A percentile compares a stretch with the other conserved stretches of the same genome.
Evolutionary conservation across 495 filamentous ascomycete genomes (phyloP).

Genomic region (Parathielavia hyrcaniae): DNA sequence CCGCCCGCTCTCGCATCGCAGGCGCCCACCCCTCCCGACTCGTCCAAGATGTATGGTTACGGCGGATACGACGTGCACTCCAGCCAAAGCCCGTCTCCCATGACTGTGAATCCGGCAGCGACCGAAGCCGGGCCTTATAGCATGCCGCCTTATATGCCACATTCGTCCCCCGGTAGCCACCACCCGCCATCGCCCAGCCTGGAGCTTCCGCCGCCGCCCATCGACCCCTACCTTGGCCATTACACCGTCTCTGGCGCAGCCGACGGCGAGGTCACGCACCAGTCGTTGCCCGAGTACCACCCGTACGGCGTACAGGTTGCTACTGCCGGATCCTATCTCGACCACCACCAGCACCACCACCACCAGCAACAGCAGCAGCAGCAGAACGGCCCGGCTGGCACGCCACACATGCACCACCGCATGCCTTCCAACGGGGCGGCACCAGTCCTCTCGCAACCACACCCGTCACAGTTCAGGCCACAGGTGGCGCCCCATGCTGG

Average conservation of each 20-base stretch:
- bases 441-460: conserved; percentile 20
- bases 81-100: conserved; percentile 35
- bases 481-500: conserved; percentile 22
- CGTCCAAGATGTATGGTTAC: conserved; percentile 38
- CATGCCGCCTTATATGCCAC: conserved; percentile 29
- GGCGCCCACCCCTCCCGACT: conserved; percentile 40
- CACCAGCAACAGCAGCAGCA: background rate
- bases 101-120: conserved; percentile 30
- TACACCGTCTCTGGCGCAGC: conserved; percentile 29
- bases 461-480: conserved; percentile 24
- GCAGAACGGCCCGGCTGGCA: background rate
- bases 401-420: conserved; percentile 25
- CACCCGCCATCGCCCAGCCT: conserved; percentile 29
- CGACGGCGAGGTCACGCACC: conserved; percentile 26
- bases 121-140: conserved; percentile 29
- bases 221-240: conserved; percentile 30
- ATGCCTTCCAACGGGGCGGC: conserved; percentile 22
- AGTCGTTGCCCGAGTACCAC: conserved; percentile 24
- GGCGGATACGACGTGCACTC: conserved; percentile 29
- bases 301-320: conserved; percentile 20
- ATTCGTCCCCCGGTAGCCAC: conserved; percentile 26
- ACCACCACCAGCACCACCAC: conserved; percentile 14
- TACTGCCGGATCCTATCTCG: conserved; percentile 7
- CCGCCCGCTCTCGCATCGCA: conserved; percentile 31
- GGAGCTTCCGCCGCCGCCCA: conserved; percentile 28